These are phyloP conservation scores for Westerdykella aurantiaca DNA, from an alignment of 2,329 filamentous ascomycete genomes.

Conservation along the genomic window DNA sequence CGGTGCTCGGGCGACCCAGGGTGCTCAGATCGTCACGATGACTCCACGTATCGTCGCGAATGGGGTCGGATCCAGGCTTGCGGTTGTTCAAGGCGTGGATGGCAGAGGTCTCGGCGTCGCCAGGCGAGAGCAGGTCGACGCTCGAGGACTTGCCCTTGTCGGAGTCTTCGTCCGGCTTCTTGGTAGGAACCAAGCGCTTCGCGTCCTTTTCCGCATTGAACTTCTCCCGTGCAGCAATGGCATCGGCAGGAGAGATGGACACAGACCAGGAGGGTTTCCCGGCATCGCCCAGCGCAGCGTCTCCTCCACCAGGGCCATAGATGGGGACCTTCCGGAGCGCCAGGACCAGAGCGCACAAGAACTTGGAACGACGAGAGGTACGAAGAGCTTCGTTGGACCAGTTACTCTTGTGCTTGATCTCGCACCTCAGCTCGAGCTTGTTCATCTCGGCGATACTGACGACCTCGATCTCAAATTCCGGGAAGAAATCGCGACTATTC, in stretches of 20 bases:
- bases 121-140: constrained; percentile 29
- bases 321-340: constrained; percentile 86
- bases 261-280: constrained; percentile 81
- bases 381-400: constrained; percentile 69
- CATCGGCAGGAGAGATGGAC: constrained; percentile 62
- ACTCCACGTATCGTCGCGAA: constrained; percentile 44
- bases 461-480: constrained; percentile 73
- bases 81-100: constrained; percentile 43
- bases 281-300: constrained; percentile 53
- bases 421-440: constrained; percentile 76
- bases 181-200: constrained; percentile 57
- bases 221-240: constrained; percentile 55
- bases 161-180: constrained; percentile 22
- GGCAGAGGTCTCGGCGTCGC: constrained; percentile 34
- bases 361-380: constrained; percentile 79
- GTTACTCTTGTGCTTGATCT: constrained; percentile 75
- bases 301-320: constrained; percentile 69
- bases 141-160: constrained; percentile 27
- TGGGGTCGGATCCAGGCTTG: constrained; percentile 38
- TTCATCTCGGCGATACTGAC: constrained; percentile 76
- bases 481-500: constrained; percentile 86
- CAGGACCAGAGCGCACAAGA: constrained; percentile 87
- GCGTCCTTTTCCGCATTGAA: constrained; percentile 51
- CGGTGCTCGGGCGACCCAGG: constrained; percentile 38
- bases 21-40: constrained; percentile 36